Evolutionary conservation across 495 filamentous ascomycete genomes (phyloP).

Genomic region (Penicillium macrosclerotiorum): DNA sequence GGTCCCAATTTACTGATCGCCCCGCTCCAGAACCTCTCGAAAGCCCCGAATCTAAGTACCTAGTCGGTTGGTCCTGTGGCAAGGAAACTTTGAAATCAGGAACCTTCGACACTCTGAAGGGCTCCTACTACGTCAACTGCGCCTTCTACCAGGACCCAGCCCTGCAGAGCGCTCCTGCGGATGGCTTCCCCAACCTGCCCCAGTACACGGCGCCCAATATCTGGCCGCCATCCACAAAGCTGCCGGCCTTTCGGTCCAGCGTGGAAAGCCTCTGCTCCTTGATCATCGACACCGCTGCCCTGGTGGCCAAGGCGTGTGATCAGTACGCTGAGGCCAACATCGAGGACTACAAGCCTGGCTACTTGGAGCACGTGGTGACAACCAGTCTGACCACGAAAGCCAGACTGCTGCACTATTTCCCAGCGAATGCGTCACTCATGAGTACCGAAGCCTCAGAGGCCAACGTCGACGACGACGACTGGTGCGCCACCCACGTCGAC

Average conservation of each 20-base stretch:
- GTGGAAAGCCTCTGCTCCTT: constrained; percentile 76
- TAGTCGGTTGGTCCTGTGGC: constrained; percentile 75
- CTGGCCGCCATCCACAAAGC: constrained; percentile 66
- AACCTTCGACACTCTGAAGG: constrained; percentile 85
- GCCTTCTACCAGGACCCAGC: constrained; percentile 77
- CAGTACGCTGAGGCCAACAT: constrained; percentile 77
- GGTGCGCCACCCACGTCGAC: constrained; percentile 94
- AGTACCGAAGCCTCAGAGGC: constrained; percentile 14
- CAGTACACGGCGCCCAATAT: constrained; percentile 76
- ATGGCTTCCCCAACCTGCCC: constrained; percentile 57
- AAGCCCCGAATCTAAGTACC: constrained; percentile 52
- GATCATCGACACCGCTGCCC: constrained; percentile 82
- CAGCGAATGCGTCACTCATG: constrained; percentile 3
- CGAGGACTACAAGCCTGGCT: constrained; percentile 67
- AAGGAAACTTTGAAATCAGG: constrained; percentile 93
- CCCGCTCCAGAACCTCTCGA: constrained; percentile 40
- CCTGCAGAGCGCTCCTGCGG: constrained; percentile 57
- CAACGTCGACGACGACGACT: constrained; percentile 72
- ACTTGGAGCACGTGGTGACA: constrained; percentile 82
- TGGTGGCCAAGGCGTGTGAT: constrained; percentile 88
- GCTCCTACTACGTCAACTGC: constrained; percentile 96
- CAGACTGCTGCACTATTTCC: constrained; percentile 91
- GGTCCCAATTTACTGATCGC: constrained; percentile 3
- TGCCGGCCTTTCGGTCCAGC: constrained; percentile 70
- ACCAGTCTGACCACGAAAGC: constrained; percentile 89